Evolutionary conservation across 257 asterid genomes (phyloP).

Genomic region (Henckelia pumila): DNA sequence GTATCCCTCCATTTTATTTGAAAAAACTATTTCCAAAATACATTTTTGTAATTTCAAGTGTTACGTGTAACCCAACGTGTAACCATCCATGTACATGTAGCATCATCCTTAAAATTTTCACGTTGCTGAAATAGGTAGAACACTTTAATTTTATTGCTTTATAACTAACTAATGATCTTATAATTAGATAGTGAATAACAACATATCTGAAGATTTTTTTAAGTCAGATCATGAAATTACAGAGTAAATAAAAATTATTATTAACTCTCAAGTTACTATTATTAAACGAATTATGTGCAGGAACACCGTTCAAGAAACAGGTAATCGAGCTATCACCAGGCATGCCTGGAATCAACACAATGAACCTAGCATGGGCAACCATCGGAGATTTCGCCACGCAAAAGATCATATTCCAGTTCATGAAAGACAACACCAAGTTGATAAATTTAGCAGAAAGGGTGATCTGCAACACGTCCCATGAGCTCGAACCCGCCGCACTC

Average conservation of each 20-base stretch:
- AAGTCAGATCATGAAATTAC: too few species aligned
- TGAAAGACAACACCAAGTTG: constrained; percentile 27
- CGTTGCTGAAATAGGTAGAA: too few species aligned
- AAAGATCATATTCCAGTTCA: constrained; percentile 32
- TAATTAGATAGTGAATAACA: too few species aligned
- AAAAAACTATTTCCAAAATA: too few species aligned
- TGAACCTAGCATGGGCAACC: constrained; percentile 34
- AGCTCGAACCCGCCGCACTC: constrained; percentile 42
- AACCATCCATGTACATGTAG: too few species aligned
- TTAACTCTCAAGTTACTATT: background rate
- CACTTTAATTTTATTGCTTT: too few species aligned
- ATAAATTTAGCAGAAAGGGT: constrained; percentile 34
- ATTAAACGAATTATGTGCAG: constrained; percentile 17
- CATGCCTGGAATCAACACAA: constrained; percentile 39
- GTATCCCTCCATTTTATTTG: too few species aligned
- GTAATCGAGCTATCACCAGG: constrained; percentile 33
- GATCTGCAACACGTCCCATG: constrained; percentile 41
- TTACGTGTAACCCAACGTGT: too few species aligned
- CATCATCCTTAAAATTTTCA: too few species aligned
- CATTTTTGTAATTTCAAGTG: too few species aligned
- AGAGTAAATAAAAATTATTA: background rate
- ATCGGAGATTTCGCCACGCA: constrained; percentile 29
- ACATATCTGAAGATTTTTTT: too few species aligned
- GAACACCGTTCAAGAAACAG: constrained; percentile 34
- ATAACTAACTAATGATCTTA: too few species aligned